These are phyloP conservation scores for Hypoxylon sp. DNA, from an alignment of 2,329 filamentous ascomycete genomes.

Conservation along the genomic window DNA sequence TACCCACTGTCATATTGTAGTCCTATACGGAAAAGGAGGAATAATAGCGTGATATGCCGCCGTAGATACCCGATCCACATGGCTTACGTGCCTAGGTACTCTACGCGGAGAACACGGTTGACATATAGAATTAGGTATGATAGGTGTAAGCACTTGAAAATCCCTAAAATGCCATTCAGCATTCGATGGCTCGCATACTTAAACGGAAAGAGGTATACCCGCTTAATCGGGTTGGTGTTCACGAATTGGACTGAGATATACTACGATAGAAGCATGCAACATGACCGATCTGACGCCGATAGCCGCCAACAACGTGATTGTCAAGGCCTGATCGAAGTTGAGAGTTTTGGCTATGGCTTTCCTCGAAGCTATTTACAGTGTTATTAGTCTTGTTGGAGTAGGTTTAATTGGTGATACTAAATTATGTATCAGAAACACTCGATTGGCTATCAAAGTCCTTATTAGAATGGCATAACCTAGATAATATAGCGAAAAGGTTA, in stretches of 20 bases:
- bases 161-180: neutral
- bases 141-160: neutral
- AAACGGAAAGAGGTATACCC: neutral
- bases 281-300: neutral
- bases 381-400: neutral
- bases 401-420: neutral
- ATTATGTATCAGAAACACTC: no score
- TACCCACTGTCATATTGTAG: neutral
- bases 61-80: conserved; percentile 11
- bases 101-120: neutral
- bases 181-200: neutral
- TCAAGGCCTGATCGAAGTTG: neutral
- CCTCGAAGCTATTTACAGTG: neutral
- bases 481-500: neutral
- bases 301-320: neutral
- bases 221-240: neutral
- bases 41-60: conserved; percentile 17
- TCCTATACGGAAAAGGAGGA: conserved; percentile 8
- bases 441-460: no score
- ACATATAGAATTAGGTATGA: neutral
- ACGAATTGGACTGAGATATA: neutral
- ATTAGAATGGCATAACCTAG: no score
- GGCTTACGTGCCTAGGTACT: neutral
- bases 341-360: neutral
- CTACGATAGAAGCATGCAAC: neutral